Base-by-base conservation (phyloP, 257 asterid genomes). In the Datura wrightii region DNA sequence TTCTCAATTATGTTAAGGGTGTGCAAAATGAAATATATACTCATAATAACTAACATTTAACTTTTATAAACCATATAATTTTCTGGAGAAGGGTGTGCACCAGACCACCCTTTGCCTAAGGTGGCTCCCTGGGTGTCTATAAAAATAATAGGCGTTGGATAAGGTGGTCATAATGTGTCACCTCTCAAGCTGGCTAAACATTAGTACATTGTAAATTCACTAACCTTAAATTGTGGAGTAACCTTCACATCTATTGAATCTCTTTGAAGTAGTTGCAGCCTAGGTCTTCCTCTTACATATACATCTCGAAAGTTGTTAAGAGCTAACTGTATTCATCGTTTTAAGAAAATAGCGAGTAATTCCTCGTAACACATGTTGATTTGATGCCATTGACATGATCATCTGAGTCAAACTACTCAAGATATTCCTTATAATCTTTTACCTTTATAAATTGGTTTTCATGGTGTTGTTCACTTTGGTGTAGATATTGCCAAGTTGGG, bases 401-500 rank as follows among this genome's bases (percentile, higher is more conserved):
- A 42, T 24, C 5, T 5, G 80, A n/a, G n/a, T 72, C 58, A 71
- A 44, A 71, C 79, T 71, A 71, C 39, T 44, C 79, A 18, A 72
- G 16, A 19, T 76, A 13, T 76, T 15, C 19, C 5, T 76, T 76
- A 9, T 31, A 5, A 39, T 48, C 24, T 50, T 76, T 11, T 24
- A 5, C 62, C 59, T 74, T 24, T 15, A 76, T 31, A 24, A 13
- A 2, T 5, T 50, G 46, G 44, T 14, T 8, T 78, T 7, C 82
- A 78, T 78, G 8, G 3, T 78, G 24, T 52, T 78, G 4, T 50
- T 8, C 31, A 78, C 56, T 78, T 15, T 78, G 52, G 15, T 84
- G 48, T 60, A 90, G 90, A 85, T 96, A 94, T 85, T 70, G 97
- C 72, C 98, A 94, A 85, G 85, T 96, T 53, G 98, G 99, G 55